Base-by-base conservation (phyloP, 352 stramenopile species). In the Pythium chondricola region DNA sequence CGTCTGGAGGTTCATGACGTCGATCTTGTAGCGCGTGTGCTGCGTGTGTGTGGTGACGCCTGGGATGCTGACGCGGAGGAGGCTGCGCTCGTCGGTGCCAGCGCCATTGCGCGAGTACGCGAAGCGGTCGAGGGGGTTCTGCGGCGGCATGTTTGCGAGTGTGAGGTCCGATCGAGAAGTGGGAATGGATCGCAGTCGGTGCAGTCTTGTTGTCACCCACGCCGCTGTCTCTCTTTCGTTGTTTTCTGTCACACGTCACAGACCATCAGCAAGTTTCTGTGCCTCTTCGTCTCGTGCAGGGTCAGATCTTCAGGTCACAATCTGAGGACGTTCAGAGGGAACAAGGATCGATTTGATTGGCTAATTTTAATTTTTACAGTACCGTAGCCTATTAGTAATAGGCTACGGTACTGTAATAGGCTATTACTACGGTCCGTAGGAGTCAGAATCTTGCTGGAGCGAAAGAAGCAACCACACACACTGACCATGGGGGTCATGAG, bases 51-150 rank as follows among this genome's bases (percentile, higher is more conserved):
- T 58, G 39, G 79, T 53, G 10, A 81, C 64, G 8, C 35, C 56
- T 14, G 69, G 63, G 43, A 93, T 75, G 32, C 73, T 65, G 39
- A 93, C 75, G 46, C 73, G 79, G 43, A 93, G 65, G 11, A 76
- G 61, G 54, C 82, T 90, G 24, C 71, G 80, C 55, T 88, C 63
- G 58, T 91, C 79, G 44, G 74, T 61, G 30, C 74, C 74, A 26
- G 65, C 71, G 54, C 79, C 82, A 51, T 90, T 93, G 61, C 79
- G 79, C 32, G 79, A 91, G 65, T 90, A 93, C 27, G 73, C 67
- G 51, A 90, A 93, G 44, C 82, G 76, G 24, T 89, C 73, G 63
- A 85, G 85, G 24, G 43, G 33, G 17, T 52, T 52, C 9, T 24
- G 21, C 13, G 43, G 8, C 32, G 52, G 40, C 49, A 56, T 59